A percentile compares a stretch with the other conserved stretches of the same genome.
phyloP scores from a whole-genome alignment of 75 land plant species.

The Adiantum capillusveneris region DNA sequence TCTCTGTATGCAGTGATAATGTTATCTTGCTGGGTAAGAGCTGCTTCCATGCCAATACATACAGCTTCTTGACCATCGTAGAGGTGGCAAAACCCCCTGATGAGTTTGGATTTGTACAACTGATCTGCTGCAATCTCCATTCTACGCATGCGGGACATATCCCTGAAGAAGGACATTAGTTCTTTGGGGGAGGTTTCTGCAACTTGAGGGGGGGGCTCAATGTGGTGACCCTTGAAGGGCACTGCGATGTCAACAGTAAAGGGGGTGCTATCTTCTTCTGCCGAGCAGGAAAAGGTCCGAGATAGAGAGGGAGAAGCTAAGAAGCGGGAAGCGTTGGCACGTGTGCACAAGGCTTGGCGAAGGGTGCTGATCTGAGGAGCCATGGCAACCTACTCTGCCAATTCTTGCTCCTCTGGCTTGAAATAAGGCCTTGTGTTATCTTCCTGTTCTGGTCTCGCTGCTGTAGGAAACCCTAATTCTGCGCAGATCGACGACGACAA shows the following conservation, averaged over 20 bases:
- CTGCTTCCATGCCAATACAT: slow-evolving; percentile 89
- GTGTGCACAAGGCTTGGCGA: too few species aligned
- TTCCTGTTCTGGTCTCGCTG: too few species aligned
- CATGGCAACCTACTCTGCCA: too few species aligned
- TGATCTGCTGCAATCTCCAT: slow-evolving; percentile 95
- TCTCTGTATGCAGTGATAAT: slow-evolving; percentile 94
- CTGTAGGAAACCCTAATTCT: too few species aligned
- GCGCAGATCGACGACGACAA: too few species aligned
- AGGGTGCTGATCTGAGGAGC: too few species aligned
- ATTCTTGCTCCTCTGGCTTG: too few species aligned
- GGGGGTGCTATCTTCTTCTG: slow-evolving; percentile 10
- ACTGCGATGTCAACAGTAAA: slow-evolving; percentile 66
- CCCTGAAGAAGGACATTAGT: slow-evolving; percentile 67
- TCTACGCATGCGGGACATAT: slow-evolving; percentile 79
- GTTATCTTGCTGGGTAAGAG: slow-evolving; percentile 54
- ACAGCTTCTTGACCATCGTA: slow-evolving; percentile 98
- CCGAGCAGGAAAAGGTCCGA: too few species aligned
- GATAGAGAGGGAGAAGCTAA: too few species aligned
- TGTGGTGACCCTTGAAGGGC: slow-evolving; percentile 64
- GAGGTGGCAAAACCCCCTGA: slow-evolving; percentile 91
- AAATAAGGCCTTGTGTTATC: too few species aligned
- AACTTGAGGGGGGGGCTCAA: slow-evolving; percentile 61
- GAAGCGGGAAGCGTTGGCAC: too few species aligned
- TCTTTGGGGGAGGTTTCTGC: slow-evolving; percentile 71
- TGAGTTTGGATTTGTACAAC: slow-evolving; percentile 86